Base-by-base conservation (phyloP, 2,329 filamentous ascomycete species). In the Cyphellophora attinorum region DNA sequence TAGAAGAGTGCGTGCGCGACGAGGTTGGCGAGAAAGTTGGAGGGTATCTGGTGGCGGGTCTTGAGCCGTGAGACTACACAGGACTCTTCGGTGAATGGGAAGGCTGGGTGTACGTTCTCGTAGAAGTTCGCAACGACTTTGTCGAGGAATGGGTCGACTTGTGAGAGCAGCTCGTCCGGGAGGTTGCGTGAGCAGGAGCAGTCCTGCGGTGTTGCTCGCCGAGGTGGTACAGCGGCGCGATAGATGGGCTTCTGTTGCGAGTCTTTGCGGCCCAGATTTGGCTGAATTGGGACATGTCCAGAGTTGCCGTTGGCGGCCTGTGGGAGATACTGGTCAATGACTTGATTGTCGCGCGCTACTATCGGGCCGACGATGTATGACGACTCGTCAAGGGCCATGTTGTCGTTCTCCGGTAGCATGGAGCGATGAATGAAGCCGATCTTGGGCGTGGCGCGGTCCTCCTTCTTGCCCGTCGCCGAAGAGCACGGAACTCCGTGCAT, bases 341-440 rank as follows among this genome's bases (percentile, higher is more conserved):
- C 64, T 34, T 77, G 72, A 1, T 69, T 73, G 54, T 79, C 74
- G 31, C 69, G 69, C 4, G 71, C 73, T 5, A 71, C 64, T 5
- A 72, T 70, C 0, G 74, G 74, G 0, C 74, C 72, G 33, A 79
- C 65, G 38, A 79, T 75, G 44, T 75, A 68, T 3, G 64, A 59
- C 16, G 37, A 37, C 2, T 38, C 39, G 28, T 44, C 41, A 2
- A 42, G n/a, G 13, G 41, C 31, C 21, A 34, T 41, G 2, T 40
- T 35, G 19, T 44, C 43, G 27, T 41, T 16, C 21, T 25, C 21
- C 10, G 29, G 12, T 10, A 45, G 16, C 8, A 44, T 19, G 10
- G 44, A 47, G n/a, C 45, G 33, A 25, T 47, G 45, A 12, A 46
- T 38, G 27, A 49, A 47, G 11, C 44, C 45, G 11, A 47, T 28